phyloP scores from a whole-genome alignment of 768 basidiomycete genomes.

The Panus rudis region DNA sequence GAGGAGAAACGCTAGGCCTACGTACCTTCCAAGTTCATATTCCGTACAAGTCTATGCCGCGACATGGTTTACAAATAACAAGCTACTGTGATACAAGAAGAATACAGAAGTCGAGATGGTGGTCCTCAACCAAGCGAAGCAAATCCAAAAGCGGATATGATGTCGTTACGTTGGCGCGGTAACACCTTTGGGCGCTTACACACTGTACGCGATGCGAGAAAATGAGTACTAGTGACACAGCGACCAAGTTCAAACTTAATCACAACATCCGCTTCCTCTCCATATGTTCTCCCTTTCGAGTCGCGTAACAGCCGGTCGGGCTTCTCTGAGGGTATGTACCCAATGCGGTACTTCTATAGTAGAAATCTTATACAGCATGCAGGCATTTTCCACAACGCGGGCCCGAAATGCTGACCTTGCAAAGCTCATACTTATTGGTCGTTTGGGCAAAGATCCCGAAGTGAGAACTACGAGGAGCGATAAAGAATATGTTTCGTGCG shows the following conservation, averaged over 20 bases:
- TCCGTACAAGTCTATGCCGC: slow-evolving; percentile 83
- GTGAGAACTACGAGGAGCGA: slow-evolving; percentile 60
- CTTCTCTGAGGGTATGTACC: slow-evolving; percentile 42
- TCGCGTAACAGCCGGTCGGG: slow-evolving; percentile 31
- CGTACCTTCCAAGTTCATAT: slow-evolving; percentile 72
- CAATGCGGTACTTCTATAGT: not conserved
- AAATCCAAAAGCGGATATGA: too few species aligned
- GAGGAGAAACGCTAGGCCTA: not conserved
- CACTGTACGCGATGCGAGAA: too few species aligned
- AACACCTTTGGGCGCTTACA: too few species aligned
- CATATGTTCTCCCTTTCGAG: slow-evolving; percentile 51
- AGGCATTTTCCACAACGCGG: slow-evolving; percentile 63
- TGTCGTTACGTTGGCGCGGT: too few species aligned
- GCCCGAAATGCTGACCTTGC: slow-evolving; percentile 56
- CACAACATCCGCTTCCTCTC: slow-evolving; percentile 3
- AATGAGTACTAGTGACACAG: too few species aligned
- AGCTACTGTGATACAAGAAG: slow-evolving; percentile 5
- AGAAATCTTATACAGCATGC: too few species aligned
- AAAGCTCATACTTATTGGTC: slow-evolving; percentile 73
- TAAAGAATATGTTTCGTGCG: slow-evolving; percentile 73
- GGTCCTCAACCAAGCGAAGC: too few species aligned
- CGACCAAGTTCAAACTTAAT: too few species aligned
- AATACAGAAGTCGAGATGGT: too few species aligned
- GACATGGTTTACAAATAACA: slow-evolving; percentile 53
- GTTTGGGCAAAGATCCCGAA: slow-evolving; percentile 66